Evolutionary conservation across 2,329 filamentous ascomycete species (phyloP), one percentile per base, ranked within the genome.

Genomic region (Fusarium sp.): DNA sequence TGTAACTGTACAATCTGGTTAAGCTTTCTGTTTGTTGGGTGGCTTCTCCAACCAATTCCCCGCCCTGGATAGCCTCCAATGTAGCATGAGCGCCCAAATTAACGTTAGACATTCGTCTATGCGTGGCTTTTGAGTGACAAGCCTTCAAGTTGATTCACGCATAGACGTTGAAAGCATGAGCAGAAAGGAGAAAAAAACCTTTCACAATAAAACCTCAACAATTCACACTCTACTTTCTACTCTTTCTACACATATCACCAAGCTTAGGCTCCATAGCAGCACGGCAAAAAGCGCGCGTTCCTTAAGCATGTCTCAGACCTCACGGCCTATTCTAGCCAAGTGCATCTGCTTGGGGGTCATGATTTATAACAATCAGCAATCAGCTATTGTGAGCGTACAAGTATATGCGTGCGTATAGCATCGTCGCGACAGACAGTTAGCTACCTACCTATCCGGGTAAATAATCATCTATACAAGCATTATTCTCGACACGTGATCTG

Each of bases 401-500:
- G 42, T 11, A 10, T 49, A 16, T 49, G 42, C 23, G 14, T 49
- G 23, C 14, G 23, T 49, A 49, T 49, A 49, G 42, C 14, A 27
- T 27, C 42, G 14, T 27, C 8, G 23, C 13, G 25, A 11, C 14
- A 27, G 3, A 27, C 14, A 16, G 18, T 33, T 16, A 13, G 16
- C n/a, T 18, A 38, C 34, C 38, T 42, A 23, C 11, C 11, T 42
- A 53, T 27, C 49, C 29, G n/a, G 49, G 29, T 51, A 31, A 33
- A 46, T 25, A 33, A 31, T n/a, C 46, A 33, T 31, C 46, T 18
- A 31, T 62, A 38, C 27, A 25, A 14, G 16, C 18, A 23, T 33
- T 67, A 7, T 16, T 29, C 16, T 16, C 54, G 13, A 55, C 68
- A 70, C 68, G 68, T 70, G 68, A 70, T 65, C 25, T 36, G 25